A percentile compares a stretch with the other conserved stretches of the same genome.
Conservation (phyloP, 768 basidiomycete species). For the Cyclocybe aegerita region DNA sequence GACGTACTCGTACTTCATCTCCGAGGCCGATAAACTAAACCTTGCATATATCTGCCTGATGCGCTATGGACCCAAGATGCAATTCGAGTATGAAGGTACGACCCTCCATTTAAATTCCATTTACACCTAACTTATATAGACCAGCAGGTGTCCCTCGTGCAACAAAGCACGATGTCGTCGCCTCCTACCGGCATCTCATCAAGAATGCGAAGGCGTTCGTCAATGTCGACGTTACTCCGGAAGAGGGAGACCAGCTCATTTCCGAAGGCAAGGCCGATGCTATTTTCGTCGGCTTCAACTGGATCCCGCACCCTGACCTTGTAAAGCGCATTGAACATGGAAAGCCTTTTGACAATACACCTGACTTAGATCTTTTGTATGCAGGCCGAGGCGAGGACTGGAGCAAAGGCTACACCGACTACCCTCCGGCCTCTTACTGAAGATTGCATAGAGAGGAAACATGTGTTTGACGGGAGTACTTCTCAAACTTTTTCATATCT, state of each 20-base stretch:
- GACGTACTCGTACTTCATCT: conserved; percentile 40
- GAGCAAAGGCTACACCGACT: conserved; percentile 17
- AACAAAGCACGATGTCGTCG: conserved; percentile 18
- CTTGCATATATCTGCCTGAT: conserved; percentile 13
- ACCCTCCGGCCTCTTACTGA: conserved; percentile 10
- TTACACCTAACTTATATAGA: background rate
- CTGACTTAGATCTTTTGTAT: conserved; percentile 12
- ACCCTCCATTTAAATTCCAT: background rate
- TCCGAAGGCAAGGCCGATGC: conserved; percentile 32
- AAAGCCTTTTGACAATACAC: conserved; percentile 16
- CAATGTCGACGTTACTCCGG: conserved; percentile 13
- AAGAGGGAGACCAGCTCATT: conserved; percentile 36
- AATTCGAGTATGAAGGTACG: conserved; percentile 7
- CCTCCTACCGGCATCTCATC: conserved; percentile 15
- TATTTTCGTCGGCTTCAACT: conserved; percentile 33
- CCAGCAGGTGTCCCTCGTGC: conserved; percentile 13
- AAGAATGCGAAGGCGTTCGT: conserved; percentile 18
- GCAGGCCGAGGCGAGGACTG: conserved; percentile 12
- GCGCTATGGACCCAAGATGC: conserved; percentile 3
- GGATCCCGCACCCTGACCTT: conserved; percentile 39
- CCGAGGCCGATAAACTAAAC: conserved; percentile 35
- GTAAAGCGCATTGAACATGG: conserved; percentile 29
- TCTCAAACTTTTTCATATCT: too few relatives aligned
- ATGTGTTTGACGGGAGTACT: too few relatives aligned
- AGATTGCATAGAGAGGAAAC: too few relatives aligned